A percentile compares a stretch with the other conserved stretches of the same genome.
phyloP scores from a whole-genome alignment of 768 basidiomycete genomes.

The Boletus rufocinnamomeus region DNA sequence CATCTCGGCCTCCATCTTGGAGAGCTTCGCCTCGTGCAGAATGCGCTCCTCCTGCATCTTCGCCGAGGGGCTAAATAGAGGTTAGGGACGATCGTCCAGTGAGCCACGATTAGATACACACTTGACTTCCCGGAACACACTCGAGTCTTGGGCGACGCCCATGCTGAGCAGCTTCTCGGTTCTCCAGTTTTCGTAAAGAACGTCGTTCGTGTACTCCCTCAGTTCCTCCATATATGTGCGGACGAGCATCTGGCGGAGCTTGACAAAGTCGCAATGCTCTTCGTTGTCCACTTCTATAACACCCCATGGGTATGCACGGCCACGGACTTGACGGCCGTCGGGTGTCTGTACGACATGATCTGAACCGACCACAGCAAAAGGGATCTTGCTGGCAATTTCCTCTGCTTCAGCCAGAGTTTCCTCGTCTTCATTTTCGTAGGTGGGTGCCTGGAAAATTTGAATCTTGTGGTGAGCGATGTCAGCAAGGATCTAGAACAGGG shows the following conservation, averaged over 20 bases:
- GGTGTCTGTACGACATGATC: slow-evolving; percentile 78
- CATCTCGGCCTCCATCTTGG: slow-evolving; percentile 99
- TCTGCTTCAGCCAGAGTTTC: slow-evolving; percentile 97
- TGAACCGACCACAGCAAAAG: slow-evolving; percentile 97
- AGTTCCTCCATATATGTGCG: slow-evolving; percentile 99
- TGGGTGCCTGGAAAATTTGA: slow-evolving; percentile 96
- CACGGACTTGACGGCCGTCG: slow-evolving; percentile 91
- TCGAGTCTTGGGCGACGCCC: slow-evolving; percentile 97
- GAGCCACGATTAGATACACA: slow-evolving; percentile 43
- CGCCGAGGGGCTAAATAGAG: slow-evolving; percentile 76
- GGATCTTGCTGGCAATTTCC: slow-evolving; percentile 97
- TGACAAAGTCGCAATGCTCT: slow-evolving; percentile 99
- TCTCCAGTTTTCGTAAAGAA: slow-evolving; percentile 98
- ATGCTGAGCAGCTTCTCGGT: slow-evolving; percentile 94
- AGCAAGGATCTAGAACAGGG: slow-evolving; percentile 66
- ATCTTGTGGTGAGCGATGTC: slow-evolving; percentile 97
- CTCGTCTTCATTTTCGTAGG: slow-evolving; percentile 98
- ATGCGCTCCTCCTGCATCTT: slow-evolving; percentile 95
- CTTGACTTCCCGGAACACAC: slow-evolving; percentile 99
- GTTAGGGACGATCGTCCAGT: slow-evolving; percentile 14
- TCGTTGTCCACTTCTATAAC: slow-evolving; percentile 99
- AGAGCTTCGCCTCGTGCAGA: slow-evolving; percentile 94
- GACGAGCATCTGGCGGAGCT: slow-evolving; percentile 98
- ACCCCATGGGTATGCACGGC: slow-evolving; percentile 97
- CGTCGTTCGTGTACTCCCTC: slow-evolving; percentile 93